Percentiles rank a stretch among this genome's conserved stretches.
phyloP scores from a whole-genome alignment of 2,329 filamentous ascomycete genomes.

The Aureobasidium subglaciale region DNA sequence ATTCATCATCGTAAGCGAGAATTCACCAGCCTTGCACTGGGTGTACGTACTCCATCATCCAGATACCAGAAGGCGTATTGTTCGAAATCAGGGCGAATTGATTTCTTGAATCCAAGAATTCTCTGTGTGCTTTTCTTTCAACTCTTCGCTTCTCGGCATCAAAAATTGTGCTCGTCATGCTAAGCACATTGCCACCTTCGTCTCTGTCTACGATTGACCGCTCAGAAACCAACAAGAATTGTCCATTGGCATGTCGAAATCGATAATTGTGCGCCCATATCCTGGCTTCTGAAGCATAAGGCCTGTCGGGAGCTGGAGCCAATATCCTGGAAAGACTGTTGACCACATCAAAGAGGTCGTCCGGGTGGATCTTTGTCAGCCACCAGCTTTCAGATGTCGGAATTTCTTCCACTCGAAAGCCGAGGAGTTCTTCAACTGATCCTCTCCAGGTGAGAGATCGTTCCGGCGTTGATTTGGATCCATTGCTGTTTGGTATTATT shows the following conservation, averaged over 20 bases:
- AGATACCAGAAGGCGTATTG: conserved; percentile 15
- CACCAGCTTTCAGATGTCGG: conserved; percentile 1
- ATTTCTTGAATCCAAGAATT: conserved; percentile 9
- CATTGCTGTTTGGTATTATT: background rate
- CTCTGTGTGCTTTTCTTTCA: conserved; percentile 7
- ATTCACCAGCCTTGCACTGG: too few species aligned
- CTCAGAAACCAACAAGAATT: background rate
- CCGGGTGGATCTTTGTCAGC: conserved; percentile 5
- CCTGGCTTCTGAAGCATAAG: conserved; percentile 2
- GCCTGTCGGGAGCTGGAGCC: background rate
- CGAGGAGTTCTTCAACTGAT: conserved; percentile 3
- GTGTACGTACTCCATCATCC: conserved; percentile 17
- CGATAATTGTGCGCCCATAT: conserved; percentile 12
- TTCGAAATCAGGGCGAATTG: conserved; percentile 12
- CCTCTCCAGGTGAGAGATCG: conserved; percentile 2
- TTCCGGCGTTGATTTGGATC: background rate
- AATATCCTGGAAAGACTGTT: background rate
- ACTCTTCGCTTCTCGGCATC: conserved; percentile 10
- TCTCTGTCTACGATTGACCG: conserved; percentile 8
- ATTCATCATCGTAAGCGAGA: too few species aligned
- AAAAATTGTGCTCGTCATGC: conserved; percentile 11
- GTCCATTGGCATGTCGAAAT: background rate
- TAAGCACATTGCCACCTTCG: conserved; percentile 4
- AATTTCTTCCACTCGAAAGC: background rate
- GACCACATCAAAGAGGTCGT: background rate